Evolutionary conservation across 345 rosid genomes (phyloP).

Genomic region (Mercurialis annua): DNA sequence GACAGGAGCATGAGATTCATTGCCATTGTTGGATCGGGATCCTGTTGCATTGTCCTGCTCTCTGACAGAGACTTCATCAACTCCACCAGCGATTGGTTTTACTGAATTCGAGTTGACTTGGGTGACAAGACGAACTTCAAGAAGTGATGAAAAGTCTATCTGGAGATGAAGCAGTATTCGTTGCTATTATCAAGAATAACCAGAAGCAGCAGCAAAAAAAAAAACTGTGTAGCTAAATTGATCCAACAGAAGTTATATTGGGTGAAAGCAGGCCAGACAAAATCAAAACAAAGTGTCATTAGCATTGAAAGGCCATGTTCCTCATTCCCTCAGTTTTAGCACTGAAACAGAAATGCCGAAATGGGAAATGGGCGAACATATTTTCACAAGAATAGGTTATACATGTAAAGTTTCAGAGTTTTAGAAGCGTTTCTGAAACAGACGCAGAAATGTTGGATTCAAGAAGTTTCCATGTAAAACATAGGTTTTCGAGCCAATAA

Average conservation of each 20-base stretch:
- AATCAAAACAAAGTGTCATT: neutral
- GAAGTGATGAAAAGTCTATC: constrained; percentile 68
- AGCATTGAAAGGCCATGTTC: neutral
- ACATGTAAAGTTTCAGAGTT: no score
- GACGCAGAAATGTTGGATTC: no score
- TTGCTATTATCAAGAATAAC: constrained; percentile 4
- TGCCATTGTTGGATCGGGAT: constrained; percentile 18
- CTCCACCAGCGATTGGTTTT: constrained; percentile 24
- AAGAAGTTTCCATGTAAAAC: no score
- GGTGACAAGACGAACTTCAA: constrained; percentile 61
- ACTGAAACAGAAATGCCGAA: no score
- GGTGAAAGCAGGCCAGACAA: neutral
- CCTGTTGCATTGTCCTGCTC: constrained; percentile 24
- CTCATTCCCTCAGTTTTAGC: no score
- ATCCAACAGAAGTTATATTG: neutral
- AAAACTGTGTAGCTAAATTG: neutral
- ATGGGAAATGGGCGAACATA: no score
- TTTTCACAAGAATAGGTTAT: no score
- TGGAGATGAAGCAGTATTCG: constrained; percentile 30
- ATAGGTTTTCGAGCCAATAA: neutral
- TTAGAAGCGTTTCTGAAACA: no score
- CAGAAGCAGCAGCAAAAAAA: constrained; percentile 6
- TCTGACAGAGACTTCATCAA: constrained; percentile 20
- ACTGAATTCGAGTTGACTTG: constrained; percentile 28
- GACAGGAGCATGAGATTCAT: constrained; percentile 28